Evolutionary conservation across 2,329 filamentous ascomycete species (phyloP), one percentile per base, ranked within the genome.

Genomic region (Madurella mycetomatis): DNA sequence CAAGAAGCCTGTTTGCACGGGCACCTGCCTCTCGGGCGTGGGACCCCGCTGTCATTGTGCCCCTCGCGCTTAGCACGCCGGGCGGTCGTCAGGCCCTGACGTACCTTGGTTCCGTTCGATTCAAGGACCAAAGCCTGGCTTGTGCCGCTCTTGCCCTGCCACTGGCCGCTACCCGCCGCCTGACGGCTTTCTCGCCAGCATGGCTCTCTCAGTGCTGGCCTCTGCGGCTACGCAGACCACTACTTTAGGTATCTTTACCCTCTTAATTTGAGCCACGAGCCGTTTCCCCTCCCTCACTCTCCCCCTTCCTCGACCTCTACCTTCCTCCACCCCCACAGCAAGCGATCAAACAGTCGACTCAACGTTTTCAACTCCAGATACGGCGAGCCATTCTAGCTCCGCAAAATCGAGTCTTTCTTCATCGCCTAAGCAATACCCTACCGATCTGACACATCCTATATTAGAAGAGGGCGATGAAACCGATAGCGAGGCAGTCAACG

Each of bases 381-480:
- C 55, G 18, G 48, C 53, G 40, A 50, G 40, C 32, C 41, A 41
- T 30, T 34, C 58, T 43, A 55, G 41, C 40, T 59, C 60, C 42
- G 56, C 60, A 49, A 59, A 61, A 18, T 60, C 65, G 31, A 67
- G 66, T 40, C 54, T 66, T 9, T 70, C 73, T 41, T 74, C 72
- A 9, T 76, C 76, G 18, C 74, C 76, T 13, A 74, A 72, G 51
- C 75, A 77, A 43, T 75, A 72, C 60, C 72, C 77, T 49, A 73
- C 76, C 60, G 79, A 82, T 49, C 69, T 81, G 9, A 70, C 73
- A 59, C 74, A 71, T 57, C 75, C 80, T 51, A 83, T 84, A 57
- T 73, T 76, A 49, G 81, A 84, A 69, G 76, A 78, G 65, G 76
- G 76, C 66, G 80, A 80, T 69, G 82, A 85, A 65, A 83, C 81